These are phyloP conservation scores for Aegilops longissima DNA, from an alignment of 176 grass and related monocot species.

Conservation along the genomic window DNA sequence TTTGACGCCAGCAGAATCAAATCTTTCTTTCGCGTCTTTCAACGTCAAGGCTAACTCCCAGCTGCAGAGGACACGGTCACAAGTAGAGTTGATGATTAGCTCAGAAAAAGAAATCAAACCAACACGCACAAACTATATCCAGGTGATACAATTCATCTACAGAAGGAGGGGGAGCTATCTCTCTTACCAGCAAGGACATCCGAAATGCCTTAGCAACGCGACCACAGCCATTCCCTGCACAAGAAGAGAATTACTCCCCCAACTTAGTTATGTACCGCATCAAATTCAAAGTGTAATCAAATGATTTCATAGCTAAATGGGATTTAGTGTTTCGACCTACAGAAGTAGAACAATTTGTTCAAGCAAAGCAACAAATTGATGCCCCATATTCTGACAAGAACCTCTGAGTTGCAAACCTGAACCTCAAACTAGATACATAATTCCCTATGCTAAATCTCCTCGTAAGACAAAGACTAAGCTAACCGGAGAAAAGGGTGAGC, in stretches of 20 bases:
- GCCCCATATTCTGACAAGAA: background rate
- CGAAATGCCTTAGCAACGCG: conserved; percentile 82
- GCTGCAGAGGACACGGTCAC: conserved; percentile 19
- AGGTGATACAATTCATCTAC: too few relatives aligned
- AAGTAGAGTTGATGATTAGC: conserved; percentile 20
- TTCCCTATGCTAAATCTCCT: background rate
- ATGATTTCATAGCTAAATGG: background rate
- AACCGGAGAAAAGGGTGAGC: background rate
- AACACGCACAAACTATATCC: background rate
- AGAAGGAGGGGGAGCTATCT: background rate
- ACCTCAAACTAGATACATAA: background rate
- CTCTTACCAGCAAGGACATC: conserved; percentile 77
- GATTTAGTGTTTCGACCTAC: background rate
- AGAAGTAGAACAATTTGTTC: background rate
- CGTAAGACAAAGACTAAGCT: background rate
- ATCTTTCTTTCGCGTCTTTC: conserved; percentile 58
- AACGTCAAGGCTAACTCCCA: conserved; percentile 85
- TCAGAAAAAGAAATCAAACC: background rate
- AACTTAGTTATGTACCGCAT: background rate
- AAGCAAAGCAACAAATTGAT: background rate
- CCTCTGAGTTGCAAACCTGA: background rate
- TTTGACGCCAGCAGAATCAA: conserved; percentile 72
- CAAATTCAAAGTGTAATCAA: background rate
- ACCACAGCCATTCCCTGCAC: conserved; percentile 74
- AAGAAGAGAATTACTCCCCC: background rate